A percentile compares a stretch with the other conserved stretches of the same genome.
phyloP scores from a whole-genome alignment of 345 rosid genomes.

The Raphanus raphanistrum region DNA sequence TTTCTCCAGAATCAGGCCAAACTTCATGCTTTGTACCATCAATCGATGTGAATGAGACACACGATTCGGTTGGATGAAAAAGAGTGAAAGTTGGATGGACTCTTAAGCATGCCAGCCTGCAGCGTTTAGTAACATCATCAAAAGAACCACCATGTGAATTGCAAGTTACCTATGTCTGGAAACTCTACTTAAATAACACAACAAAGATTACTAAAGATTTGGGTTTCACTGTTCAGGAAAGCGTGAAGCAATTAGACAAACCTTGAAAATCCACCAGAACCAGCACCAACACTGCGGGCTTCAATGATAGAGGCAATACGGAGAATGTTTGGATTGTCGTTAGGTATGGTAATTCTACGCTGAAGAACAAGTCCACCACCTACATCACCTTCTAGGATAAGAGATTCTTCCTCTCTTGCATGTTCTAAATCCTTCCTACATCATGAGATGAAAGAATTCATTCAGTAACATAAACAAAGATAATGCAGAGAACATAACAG shows the following conservation, averaged over 20 bases:
- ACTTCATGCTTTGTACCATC: slow-evolving; percentile 79
- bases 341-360: slow-evolving; percentile 50
- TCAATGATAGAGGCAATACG: slow-evolving; percentile 62
- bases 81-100: slow-evolving; percentile 74
- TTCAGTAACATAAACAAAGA: background rate
- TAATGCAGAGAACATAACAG: background rate
- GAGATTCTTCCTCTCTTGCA: slow-evolving; percentile 74
- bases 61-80: slow-evolving; percentile 68
- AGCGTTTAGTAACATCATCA: background rate
- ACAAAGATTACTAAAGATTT: background rate
- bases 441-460: slow-evolving; percentile 25
- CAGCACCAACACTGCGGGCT: slow-evolving; percentile 81
- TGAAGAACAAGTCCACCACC: slow-evolving; percentile 80
- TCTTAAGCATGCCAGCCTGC: slow-evolving; percentile 89
- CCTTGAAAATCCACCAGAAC: slow-evolving; percentile 96
- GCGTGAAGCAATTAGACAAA: slow-evolving; percentile 27
- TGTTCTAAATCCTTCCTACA: slow-evolving; percentile 73
- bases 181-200: background rate
- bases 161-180: background rate
- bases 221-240: background rate
- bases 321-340: slow-evolving; percentile 50
- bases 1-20: slow-evolving; percentile 69
- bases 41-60: slow-evolving; percentile 61
- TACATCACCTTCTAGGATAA: slow-evolving; percentile 64
- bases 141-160: background rate